phyloP scores from a whole-genome alignment of 2,329 filamentous ascomycete species.

The Fusarium sambucinum region DNA sequence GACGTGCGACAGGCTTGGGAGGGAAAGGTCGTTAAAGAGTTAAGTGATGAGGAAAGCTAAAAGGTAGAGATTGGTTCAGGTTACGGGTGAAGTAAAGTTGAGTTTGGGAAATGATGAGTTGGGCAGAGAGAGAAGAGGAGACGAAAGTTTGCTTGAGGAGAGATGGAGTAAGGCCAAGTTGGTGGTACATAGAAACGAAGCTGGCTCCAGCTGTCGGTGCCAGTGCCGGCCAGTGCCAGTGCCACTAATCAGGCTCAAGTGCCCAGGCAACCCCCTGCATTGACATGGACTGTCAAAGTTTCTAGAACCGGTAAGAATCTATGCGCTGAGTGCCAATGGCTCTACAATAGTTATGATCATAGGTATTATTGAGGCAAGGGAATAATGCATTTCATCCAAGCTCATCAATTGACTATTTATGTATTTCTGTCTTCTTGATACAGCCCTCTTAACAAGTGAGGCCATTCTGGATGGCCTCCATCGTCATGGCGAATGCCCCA shows the following conservation, averaged over 20 bases:
- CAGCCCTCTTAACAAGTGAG: conserved; percentile 18
- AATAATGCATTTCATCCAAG: not conserved
- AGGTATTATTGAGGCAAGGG: not conserved
- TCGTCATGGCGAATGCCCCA: conserved; percentile 42
- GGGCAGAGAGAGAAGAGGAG: conserved; percentile 24
- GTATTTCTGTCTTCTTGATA: conserved; percentile 1
- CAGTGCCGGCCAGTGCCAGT: conserved; percentile 30
- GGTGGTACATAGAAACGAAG: conserved; percentile 37
- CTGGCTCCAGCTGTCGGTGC: conserved; percentile 26
- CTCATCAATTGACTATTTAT: conserved; percentile 6
- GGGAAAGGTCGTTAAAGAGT: conserved; percentile 13
- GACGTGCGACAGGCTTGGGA: conserved; percentile 38
- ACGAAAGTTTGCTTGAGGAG: conserved; percentile 22
- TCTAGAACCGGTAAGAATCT: conserved; percentile 49
- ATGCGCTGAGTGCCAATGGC: conserved; percentile 17
- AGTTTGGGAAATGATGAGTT: conserved; percentile 16
- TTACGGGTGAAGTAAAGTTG: conserved; percentile 19
- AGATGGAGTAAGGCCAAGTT: conserved; percentile 26
- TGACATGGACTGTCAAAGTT: conserved; percentile 36
- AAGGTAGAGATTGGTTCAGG: conserved; percentile 16
- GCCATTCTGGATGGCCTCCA: conserved; percentile 20
- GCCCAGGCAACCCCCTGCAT: conserved; percentile 45
- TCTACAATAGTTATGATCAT: not conserved
- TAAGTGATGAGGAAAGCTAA: conserved; percentile 10
- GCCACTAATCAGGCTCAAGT: conserved; percentile 17